phyloP scores from a whole-genome alignment of 2,329 filamentous ascomycete genomes.

The Alternaria gansuensis region DNA sequence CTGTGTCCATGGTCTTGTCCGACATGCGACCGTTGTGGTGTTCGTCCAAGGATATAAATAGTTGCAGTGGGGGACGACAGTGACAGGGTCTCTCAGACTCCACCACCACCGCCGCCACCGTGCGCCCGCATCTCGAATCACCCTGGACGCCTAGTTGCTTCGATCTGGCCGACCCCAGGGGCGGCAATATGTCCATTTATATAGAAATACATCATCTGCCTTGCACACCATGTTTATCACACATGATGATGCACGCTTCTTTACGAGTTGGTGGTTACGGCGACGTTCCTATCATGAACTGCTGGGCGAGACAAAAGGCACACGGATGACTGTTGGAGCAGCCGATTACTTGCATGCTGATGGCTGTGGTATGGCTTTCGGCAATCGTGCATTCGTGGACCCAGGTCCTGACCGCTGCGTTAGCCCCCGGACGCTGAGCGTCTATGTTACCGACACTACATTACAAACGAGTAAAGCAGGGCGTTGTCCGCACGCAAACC shows the following conservation, averaged over 20 bases:
- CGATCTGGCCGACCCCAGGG: conserved; percentile 3
- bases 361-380: conserved; percentile 11
- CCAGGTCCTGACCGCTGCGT: conserved; percentile 6
- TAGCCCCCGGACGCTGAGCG: conserved; percentile 1
- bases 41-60: conserved; percentile 19
- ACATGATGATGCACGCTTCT: conserved; percentile 11
- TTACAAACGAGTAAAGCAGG: conserved; percentile 3
- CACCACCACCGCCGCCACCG: background rate
- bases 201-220: background rate
- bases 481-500: conserved; percentile 9
- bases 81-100: conserved; percentile 1
- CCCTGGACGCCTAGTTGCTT: conserved; percentile 1
- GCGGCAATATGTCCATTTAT: conserved; percentile 6
- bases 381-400: conserved; percentile 13
- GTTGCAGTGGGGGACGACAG: conserved; percentile 9
- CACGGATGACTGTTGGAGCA: background rate
- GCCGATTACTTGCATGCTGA: conserved; percentile 15
- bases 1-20: background rate
- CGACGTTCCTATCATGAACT: background rate
- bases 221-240: background rate
- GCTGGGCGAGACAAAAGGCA: conserved; percentile 10
- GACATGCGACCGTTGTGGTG: conserved; percentile 2
- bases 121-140: conserved; percentile 4
- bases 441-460: background rate
- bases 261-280: background rate